These are phyloP conservation scores for Rhizopus sp. DNA, from an alignment of 371 early-diverging fungal genomes.

Conservation along the genomic window DNA sequence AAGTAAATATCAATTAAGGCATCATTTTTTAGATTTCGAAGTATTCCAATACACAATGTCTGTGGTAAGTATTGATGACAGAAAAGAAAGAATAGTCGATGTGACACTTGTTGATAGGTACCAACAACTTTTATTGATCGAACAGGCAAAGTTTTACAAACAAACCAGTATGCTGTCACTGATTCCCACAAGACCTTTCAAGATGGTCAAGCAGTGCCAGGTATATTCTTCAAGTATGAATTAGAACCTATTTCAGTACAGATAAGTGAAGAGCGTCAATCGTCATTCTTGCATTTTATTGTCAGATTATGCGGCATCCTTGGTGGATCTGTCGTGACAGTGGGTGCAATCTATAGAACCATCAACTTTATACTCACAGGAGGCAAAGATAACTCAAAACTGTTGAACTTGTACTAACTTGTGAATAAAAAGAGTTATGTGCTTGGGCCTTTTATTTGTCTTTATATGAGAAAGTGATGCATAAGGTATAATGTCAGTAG, in stretches of 20 bases:
- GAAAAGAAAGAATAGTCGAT: no score
- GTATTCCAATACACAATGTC: constrained; percentile 84
- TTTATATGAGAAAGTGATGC: no score
- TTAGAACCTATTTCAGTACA: constrained; percentile 88
- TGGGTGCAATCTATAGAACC: constrained; percentile 53
- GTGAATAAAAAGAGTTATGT: no score
- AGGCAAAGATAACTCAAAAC: constrained; percentile 44
- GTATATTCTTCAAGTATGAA: constrained; percentile 90
- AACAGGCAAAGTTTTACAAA: constrained; percentile 53
- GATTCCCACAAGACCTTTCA: constrained; percentile 61
- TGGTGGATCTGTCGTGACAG: constrained; percentile 79
- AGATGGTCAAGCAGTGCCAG: constrained; percentile 42
- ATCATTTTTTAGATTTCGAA: constrained; percentile 64
- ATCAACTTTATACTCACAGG: constrained; percentile 40
- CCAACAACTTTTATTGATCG: constrained; percentile 85
- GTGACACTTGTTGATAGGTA: no score
- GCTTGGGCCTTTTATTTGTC: no score
- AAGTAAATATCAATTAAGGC: no score
- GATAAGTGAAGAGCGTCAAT: constrained; percentile 65
- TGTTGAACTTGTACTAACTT: constrained; percentile 17
- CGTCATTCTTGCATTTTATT: constrained; percentile 70
- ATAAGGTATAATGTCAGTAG: no score
- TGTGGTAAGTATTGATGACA: constrained; percentile 55
- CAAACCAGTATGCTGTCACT: constrained; percentile 94
- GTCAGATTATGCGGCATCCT: constrained; percentile 88